Conservation (phyloP, 139 green algal genomes). For the Tetraselmis chui region DNA sequence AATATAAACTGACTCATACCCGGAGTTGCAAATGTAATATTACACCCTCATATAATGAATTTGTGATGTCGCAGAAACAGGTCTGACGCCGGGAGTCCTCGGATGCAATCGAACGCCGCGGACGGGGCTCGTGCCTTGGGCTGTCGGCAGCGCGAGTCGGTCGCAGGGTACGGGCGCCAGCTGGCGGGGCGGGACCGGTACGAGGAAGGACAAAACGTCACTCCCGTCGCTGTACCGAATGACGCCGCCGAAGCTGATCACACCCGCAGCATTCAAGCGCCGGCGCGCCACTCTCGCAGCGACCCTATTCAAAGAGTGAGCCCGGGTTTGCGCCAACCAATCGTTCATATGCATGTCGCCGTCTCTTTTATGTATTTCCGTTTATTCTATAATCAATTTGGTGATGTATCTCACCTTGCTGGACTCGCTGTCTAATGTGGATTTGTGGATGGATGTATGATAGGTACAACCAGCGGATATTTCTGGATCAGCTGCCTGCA, state of each 20-base stretch:
- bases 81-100: background rate
- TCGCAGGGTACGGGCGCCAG: background rate
- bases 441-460: too few relatives aligned
- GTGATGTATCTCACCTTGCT: too few relatives aligned
- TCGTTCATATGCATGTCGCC: too few relatives aligned
- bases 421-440: too few relatives aligned
- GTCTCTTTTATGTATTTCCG: too few relatives aligned
- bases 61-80: background rate
- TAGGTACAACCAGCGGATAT: constrained; percentile 44
- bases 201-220: background rate
- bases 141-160: background rate
- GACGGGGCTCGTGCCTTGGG: background rate
- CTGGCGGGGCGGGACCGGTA: background rate
- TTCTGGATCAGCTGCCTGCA: constrained; percentile 30
- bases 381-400: too few relatives aligned
- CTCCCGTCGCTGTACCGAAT: background rate
- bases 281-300: background rate
- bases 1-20: too few relatives aligned
- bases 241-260: background rate
- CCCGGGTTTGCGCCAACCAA: too few relatives aligned
- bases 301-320: background rate
- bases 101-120: background rate
- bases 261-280: background rate
- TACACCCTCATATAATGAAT: too few relatives aligned
- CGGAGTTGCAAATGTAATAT: too few relatives aligned